Conservation (phyloP, 176 grass and related monocot genomes). For the Chrysopogon serrulatus region DNA sequence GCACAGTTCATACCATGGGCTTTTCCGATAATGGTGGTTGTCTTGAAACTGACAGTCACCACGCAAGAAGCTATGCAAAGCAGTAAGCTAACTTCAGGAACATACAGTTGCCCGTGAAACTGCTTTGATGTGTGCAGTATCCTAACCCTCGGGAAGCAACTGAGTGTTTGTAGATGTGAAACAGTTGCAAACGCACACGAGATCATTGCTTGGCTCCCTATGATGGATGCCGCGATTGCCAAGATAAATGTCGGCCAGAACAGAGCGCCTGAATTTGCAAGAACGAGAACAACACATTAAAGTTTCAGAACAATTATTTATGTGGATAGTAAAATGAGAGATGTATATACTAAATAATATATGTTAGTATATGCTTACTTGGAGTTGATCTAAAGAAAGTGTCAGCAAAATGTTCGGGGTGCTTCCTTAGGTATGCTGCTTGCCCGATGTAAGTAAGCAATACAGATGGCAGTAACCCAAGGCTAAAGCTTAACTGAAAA, state of each 20-base stretch:
- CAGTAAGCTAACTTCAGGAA: conserved; percentile 43
- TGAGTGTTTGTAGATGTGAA: conserved; percentile 31
- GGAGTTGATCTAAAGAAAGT: conserved; percentile 49
- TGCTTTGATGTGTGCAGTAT: conserved; percentile 40
- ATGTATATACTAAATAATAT: neutral
- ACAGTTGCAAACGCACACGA: conserved; percentile 47
- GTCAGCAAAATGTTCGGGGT: neutral
- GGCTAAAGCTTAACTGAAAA: conserved; percentile 24
- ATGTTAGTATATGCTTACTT: conserved; percentile 17
- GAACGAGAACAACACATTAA: neutral
- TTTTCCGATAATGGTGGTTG: conserved; percentile 43
- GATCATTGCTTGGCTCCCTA: conserved; percentile 58
- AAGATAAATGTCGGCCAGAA: conserved; percentile 48
- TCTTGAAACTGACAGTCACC: conserved; percentile 38
- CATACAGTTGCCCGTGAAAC: conserved; percentile 41
- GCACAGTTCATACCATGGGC: conserved; percentile 30
- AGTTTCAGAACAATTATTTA: neutral
- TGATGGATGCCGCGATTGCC: conserved; percentile 33
- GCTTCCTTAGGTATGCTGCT: conserved; percentile 37
- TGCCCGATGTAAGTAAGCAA: conserved; percentile 49
- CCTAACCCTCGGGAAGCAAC: conserved; percentile 47
- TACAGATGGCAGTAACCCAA: conserved; percentile 24
- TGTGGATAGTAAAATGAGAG: neutral
- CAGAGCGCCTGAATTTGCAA: conserved; percentile 15
- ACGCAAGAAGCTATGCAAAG: conserved; percentile 30